Conservation (phyloP, 805 yeast genomes). For the Debaryomyces maramus region DNA sequence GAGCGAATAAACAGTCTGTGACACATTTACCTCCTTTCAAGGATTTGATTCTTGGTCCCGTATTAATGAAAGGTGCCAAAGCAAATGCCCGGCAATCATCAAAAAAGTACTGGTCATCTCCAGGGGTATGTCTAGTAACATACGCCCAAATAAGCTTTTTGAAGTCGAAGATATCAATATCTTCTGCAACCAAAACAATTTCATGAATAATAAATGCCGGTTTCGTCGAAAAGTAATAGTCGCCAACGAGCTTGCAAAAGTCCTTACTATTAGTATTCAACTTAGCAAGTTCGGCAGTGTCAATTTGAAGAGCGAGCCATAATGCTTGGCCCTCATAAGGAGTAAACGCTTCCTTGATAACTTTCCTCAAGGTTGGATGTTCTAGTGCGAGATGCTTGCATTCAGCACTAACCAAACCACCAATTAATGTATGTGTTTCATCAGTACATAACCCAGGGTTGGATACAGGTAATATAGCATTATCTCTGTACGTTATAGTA, state of each 20-base stretch:
- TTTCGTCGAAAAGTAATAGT: constrained; percentile 14
- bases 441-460: constrained; percentile 25
- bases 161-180: constrained; percentile 25
- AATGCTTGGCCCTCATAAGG: constrained; percentile 26
- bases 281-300: constrained; percentile 17
- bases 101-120: constrained; percentile 17
- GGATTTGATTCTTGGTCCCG: constrained; percentile 13
- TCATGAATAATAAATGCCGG: constrained; percentile 20
- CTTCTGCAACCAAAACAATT: constrained; percentile 24
- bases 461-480: constrained; percentile 24
- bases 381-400: constrained; percentile 10
- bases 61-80: constrained; percentile 22
- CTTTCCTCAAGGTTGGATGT: constrained; percentile 10
- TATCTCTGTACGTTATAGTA: constrained; percentile 20
- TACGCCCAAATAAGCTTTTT: constrained; percentile 26
- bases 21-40: constrained; percentile 23
- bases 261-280: constrained; percentile 17
- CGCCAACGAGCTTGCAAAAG: constrained; percentile 19
- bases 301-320: constrained; percentile 20
- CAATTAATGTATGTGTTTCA: constrained; percentile 28
- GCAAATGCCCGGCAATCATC: constrained; percentile 19
- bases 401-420: constrained; percentile 20
- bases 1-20: constrained; percentile 22
- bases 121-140: constrained; percentile 25
- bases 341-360: constrained; percentile 20